Evolutionary conservation across 2,329 filamentous ascomycete species (phyloP), one percentile per base, ranked within the genome.

Genomic region (Colletotrichum sidae): DNA sequence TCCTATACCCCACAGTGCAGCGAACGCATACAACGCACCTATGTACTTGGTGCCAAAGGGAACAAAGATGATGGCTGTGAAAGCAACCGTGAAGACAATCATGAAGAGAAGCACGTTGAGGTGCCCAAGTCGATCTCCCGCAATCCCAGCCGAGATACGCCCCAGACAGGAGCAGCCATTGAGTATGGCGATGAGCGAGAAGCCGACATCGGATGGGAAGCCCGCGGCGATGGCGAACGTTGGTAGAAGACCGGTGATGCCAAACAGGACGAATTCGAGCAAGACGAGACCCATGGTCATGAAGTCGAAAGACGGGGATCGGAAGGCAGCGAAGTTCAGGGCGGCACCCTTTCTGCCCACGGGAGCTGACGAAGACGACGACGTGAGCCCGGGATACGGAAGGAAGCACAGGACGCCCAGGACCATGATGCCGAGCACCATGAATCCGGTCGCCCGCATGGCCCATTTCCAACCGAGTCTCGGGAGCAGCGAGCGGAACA

Each of bases 191-290:
- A 84, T 73, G 8, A 83, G 74, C 12, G 79, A 79, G 60, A 80
- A 83, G 4, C 81, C 80, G 0, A 76, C 74, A 34, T 81, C 72
- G 1, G 72, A 60, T 6, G 75, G 70, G 39, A 82, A 77, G 42
- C 72, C 69, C 3, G 71, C 71, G 2, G 67, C 70, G 0, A 77
- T 79, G 2, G 79, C 78, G 65, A 84, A 84, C 0, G 81, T 83
- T 0, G 83, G 82, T 1, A 84, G 70, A 8, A 84, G 75, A 1
- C 79, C 80, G 1, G 79, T 77, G n/a, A 80, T 77, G 11, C 81
- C 81, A 46, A 84, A 84, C 12, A 84, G 76, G 42, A 80, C 80
- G 53, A 84, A 81, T 51, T 85, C 83, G 17, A 84, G 78, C 1
- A 78, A 74, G 64, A 84, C 82, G 7, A 84, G 74, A 0, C 77